These are phyloP conservation scores for Helenozyma rhizophorensis DNA, from an alignment of 805 yeast genomes.

Conservation along the genomic window DNA sequence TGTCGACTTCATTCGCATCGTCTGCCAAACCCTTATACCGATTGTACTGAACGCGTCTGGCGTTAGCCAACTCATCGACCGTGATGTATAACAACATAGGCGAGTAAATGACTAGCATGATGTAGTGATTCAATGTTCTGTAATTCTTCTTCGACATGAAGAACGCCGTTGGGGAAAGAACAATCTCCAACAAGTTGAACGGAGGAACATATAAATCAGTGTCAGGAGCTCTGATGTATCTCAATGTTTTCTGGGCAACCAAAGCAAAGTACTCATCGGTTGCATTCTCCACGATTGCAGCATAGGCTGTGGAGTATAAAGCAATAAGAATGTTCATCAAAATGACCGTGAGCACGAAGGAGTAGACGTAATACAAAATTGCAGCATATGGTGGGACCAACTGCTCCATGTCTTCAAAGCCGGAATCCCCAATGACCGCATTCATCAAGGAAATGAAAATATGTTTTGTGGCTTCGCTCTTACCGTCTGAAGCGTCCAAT, in stretches of 20 bases:
- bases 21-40: constrained; percentile 60
- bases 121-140: constrained; percentile 44
- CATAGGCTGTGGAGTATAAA: constrained; percentile 78
- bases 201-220: constrained; percentile 84
- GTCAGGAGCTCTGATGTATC: constrained; percentile 87
- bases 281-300: constrained; percentile 75
- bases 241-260: constrained; percentile 76
- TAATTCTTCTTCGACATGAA: constrained; percentile 31
- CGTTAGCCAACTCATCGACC: constrained; percentile 57
- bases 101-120: constrained; percentile 64
- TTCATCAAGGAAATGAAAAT: constrained; percentile 62
- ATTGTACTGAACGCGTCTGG: constrained; percentile 69
- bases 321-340: constrained; percentile 83
- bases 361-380: constrained; percentile 71
- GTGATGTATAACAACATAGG: constrained; percentile 64
- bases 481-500: constrained; percentile 83
- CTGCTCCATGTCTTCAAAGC: constrained; percentile 61
- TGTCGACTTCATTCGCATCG: constrained; percentile 74
- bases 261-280: constrained; percentile 81
- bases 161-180: constrained; percentile 25
- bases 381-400: constrained; percentile 86
- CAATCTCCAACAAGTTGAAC: constrained; percentile 65
- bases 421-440: constrained; percentile 72
- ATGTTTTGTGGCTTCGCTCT: constrained; percentile 63
- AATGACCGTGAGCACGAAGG: constrained; percentile 70